Evolutionary conservation across 78 protist species (phyloP).

Genomic region (Paulinella micropora): DNA sequence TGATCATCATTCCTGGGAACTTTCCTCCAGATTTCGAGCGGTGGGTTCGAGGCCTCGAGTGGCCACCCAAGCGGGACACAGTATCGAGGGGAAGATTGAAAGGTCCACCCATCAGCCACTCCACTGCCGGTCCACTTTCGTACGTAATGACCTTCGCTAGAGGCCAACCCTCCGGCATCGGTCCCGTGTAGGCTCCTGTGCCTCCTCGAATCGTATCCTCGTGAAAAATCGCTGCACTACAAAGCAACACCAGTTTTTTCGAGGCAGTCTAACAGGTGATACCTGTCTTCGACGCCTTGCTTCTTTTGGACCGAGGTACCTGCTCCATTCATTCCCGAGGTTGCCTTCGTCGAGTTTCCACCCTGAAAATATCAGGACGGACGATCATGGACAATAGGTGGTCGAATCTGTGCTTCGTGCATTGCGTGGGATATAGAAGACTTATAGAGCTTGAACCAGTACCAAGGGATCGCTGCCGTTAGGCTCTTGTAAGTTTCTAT

Average conservation of each 20-base stretch:
- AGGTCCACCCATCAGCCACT: not conserved
- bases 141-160: slow-evolving; percentile 10
- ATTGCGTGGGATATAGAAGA: no score
- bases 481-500: no score
- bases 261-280: no score
- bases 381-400: no score
- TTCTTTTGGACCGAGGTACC: not conserved
- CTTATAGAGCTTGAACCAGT: no score
- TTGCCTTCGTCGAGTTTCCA: slow-evolving; percentile 14
- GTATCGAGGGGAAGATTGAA: not conserved
- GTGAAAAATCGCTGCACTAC: not conserved
- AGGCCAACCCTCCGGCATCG: not conserved
- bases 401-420: no score
- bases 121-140: not conserved
- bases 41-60: slow-evolving; percentile 18
- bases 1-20: slow-evolving; percentile 6
- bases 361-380: no score
- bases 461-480: no score
- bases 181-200: not conserved
- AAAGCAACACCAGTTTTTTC: no score
- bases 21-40: slow-evolving; percentile 14
- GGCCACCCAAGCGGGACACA: slow-evolving; percentile 12
- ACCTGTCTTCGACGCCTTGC: not conserved
- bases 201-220: not conserved
- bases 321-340: slow-evolving; percentile 16